Base-by-base conservation (phyloP, 2,329 filamentous ascomycete genomes). In the Diplodia intermedia region DNA sequence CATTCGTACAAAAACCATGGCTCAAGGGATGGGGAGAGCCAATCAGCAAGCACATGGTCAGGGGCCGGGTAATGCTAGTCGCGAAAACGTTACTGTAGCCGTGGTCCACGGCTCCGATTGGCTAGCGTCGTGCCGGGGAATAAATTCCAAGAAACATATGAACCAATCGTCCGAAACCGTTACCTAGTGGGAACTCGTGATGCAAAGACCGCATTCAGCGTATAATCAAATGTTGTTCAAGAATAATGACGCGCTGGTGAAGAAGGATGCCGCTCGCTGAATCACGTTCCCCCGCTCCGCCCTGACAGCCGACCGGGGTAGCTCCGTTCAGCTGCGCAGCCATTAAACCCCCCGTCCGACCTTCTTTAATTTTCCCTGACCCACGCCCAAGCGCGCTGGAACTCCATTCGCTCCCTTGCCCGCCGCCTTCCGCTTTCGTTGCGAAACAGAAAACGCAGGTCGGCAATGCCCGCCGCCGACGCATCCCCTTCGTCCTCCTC, bases 261-360 rank as follows among this genome's bases (percentile, higher is more conserved):
- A 14, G 23, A 31, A 36, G 52, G 52, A 55, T 20, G 52, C 29
- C 29, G 15, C 29, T 11, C 12, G 31, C 54, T 57, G 54, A 57
- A 57, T 57, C 54, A 57, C 49, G 69, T 71, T 6, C 23, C 53
- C 12, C 62, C 71, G 9, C 68, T 68, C 29, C 61, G 15, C 40
- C 40, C 40, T 43, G 18, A 43, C 40, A 43, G 40, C 26, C 53
- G 54, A 57, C 33, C 54, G 33, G 54, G 54, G 54, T 57, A 69
- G 33, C 31, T 56, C n/a, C 14, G 43, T 20, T 47, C 43, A 47
- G 43, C 43, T 47, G 43, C n/a, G 43, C 43, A 47, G n/a, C 38
- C 38, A 43, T 20, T 14, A 47, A 20, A 20, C 31, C 33, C 38
- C 23, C 38, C 40, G 47, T 23, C 54, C 31, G 12, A 57, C 54